These are phyloP conservation scores for Coemansia sp. DNA, from an alignment of 192 early-diverging fungal genomes.

Conservation along the genomic window DNA sequence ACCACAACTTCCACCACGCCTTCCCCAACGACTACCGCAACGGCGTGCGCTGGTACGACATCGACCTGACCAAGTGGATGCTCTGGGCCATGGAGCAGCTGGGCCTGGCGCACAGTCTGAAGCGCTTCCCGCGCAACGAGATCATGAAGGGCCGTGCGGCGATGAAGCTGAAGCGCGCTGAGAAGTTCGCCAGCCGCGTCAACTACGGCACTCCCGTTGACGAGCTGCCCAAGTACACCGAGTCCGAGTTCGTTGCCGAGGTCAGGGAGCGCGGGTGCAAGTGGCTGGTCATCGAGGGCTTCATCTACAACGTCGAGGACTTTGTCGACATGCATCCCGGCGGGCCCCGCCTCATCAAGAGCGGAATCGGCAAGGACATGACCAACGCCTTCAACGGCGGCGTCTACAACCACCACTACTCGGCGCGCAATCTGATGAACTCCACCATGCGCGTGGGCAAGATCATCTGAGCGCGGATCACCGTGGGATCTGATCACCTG, in stretches of 20 bases:
- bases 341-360: slow-evolving; percentile 67
- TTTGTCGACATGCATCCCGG: slow-evolving; percentile 90
- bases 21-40: slow-evolving; percentile 87
- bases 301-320: slow-evolving; percentile 74
- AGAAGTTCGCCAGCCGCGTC: slow-evolving; percentile 63
- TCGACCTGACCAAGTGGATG: slow-evolving; percentile 83
- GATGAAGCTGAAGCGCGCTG: slow-evolving; percentile 80
- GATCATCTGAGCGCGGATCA: slow-evolving; percentile 25
- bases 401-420: slow-evolving; percentile 86
- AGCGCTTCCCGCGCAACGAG: slow-evolving; percentile 77
- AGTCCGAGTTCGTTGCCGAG: slow-evolving; percentile 63
- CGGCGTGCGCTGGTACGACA: slow-evolving; percentile 71
- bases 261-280: slow-evolving; percentile 66
- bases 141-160: slow-evolving; percentile 66
- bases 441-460: slow-evolving; percentile 68
- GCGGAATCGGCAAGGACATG: slow-evolving; percentile 79
- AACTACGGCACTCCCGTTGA: slow-evolving; percentile 74
- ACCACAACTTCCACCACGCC: slow-evolving; percentile 87
- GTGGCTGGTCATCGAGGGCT: slow-evolving; percentile 80
- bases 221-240: slow-evolving; percentile 65
- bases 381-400: slow-evolving; percentile 85
- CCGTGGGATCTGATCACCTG: background rate
- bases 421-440: slow-evolving; percentile 77
- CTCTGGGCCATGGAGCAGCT: slow-evolving; percentile 58
- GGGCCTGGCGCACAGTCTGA: slow-evolving; percentile 65